phyloP scores from a whole-genome alignment of 2,329 filamentous ascomycete genomes.

The Fusarium euwallaceae region DNA sequence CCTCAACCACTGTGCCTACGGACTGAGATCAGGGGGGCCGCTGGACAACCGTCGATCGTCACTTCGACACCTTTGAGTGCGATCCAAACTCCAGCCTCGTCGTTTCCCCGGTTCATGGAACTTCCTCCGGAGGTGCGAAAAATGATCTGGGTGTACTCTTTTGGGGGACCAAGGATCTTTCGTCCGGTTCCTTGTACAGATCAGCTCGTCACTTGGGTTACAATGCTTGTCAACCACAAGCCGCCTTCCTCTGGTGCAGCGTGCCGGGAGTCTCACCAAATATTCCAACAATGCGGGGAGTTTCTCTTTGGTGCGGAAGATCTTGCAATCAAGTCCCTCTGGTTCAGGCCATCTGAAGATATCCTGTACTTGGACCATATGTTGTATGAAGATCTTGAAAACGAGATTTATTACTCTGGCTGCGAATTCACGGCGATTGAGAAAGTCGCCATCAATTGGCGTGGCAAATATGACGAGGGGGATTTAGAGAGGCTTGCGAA shows the following conservation, averaged over 20 bases:
- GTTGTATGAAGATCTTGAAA: background rate
- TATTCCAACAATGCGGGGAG: background rate
- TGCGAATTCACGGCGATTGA: background rate
- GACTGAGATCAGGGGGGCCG: background rate
- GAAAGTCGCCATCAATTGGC: background rate
- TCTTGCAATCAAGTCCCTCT: slow-evolving; percentile 1
- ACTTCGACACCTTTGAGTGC: background rate
- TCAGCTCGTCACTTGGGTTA: background rate
- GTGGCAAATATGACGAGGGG: background rate
- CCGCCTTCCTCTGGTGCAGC: background rate
- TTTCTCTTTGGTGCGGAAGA: background rate
- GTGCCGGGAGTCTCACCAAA: background rate
- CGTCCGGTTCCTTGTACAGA: background rate
- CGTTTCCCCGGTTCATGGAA: background rate
- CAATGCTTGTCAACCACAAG: slow-evolving; percentile 2
- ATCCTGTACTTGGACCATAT: slow-evolving; percentile 11
- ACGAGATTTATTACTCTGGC: background rate
- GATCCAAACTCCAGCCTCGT: background rate
- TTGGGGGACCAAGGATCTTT: slow-evolving; percentile 13
- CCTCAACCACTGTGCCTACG: background rate
- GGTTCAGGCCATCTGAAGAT: background rate
- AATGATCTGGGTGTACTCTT: background rate
- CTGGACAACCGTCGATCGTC: background rate
- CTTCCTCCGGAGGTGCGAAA: slow-evolving; percentile 1
- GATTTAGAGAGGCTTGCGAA: background rate